phyloP scores from a whole-genome alignment of 129 eudicot species.

The Pittosporum tobira region DNA sequence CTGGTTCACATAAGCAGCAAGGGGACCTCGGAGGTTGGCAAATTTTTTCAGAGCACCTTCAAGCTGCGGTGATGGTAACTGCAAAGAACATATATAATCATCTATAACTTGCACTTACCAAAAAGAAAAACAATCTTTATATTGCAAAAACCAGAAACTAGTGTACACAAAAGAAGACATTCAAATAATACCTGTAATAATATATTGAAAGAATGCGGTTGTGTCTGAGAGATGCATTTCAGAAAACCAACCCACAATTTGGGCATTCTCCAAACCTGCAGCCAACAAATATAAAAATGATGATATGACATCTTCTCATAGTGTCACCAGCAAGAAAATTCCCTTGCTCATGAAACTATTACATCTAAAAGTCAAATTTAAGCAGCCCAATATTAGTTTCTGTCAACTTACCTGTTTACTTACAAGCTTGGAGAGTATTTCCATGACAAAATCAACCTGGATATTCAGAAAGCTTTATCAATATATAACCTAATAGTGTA shows the following conservation, averaged over 20 bases:
- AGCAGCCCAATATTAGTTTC: background rate
- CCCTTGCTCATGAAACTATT: no score
- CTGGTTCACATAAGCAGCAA: constrained; percentile 69
- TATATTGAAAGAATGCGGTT: constrained; percentile 83
- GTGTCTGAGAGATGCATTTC: constrained; percentile 91
- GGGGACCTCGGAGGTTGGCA: constrained; percentile 54
- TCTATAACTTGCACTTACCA: no score
- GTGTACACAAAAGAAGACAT: background rate
- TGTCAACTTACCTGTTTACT: constrained; percentile 60
- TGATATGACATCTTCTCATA: constrained; percentile 12
- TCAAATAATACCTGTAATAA: constrained; percentile 61
- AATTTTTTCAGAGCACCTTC: constrained; percentile 82
- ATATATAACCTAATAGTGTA: background rate
- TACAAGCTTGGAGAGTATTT: constrained; percentile 77
- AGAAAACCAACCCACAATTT: constrained; percentile 90
- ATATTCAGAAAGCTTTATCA: background rate
- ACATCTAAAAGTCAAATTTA: background rate
- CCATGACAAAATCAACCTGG: constrained; percentile 95
- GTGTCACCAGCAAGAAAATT: background rate
- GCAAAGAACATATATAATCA: no score
- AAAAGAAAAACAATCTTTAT: constrained; percentile 9
- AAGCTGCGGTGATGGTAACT: constrained; percentile 89
- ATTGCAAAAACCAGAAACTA: background rate
- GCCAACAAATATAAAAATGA: constrained; percentile 15
- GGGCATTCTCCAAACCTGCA: constrained; percentile 89